Evolutionary conservation across 805 yeast genomes (phyloP), one percentile per base, ranked within the genome.

Genomic region (Barnettozyma wickerhamii): DNA sequence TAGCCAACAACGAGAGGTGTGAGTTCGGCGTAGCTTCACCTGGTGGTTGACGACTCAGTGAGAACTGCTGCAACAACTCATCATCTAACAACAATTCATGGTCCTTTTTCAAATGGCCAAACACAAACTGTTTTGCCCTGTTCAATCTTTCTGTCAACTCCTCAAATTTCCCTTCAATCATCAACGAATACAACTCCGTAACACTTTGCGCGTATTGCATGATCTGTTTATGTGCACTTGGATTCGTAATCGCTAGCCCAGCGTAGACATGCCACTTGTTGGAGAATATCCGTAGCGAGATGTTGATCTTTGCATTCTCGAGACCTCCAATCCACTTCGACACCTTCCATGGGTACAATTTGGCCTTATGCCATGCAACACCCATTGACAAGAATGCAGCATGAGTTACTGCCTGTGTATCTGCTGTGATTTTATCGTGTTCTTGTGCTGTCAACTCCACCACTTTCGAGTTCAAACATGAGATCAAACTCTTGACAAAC

Each of bases 261-360:
- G 98, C 98, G 58, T 93, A 93, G 23, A 93, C 98, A 60, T 93
- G 99, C 95, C 96, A 93, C 63, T 90, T 89, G 63, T 90, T 93
- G 14, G 95, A 80, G 61, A 73, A 93, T 37, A 93, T 93, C 48
- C 99, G 71, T 58, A 93, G 65, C 1, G 98, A 84, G 24, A 93
- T 89, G 59, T 93, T 93, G 58, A 90, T 85, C 55, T 93, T 93
- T 13, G 96, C 98, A 59, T 93, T 91, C 60, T 93, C 99, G 35
- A 93, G 70, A 2, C 99, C 98, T 12, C 98, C 98, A 19, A 79
- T 66, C 91, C 96, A 89, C 56, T 82, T 77, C 1, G 82, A 75
- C 4, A 80, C 73, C 48, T 79, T 82, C 99, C 99, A 93, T 0
- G 99, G 99, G 58, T 88, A 93, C 58, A 84, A 82, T 55, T 81